phyloP scores from a whole-genome alignment of 2,329 filamentous ascomycete genomes.

The Tolypocladium ovalisporum region DNA sequence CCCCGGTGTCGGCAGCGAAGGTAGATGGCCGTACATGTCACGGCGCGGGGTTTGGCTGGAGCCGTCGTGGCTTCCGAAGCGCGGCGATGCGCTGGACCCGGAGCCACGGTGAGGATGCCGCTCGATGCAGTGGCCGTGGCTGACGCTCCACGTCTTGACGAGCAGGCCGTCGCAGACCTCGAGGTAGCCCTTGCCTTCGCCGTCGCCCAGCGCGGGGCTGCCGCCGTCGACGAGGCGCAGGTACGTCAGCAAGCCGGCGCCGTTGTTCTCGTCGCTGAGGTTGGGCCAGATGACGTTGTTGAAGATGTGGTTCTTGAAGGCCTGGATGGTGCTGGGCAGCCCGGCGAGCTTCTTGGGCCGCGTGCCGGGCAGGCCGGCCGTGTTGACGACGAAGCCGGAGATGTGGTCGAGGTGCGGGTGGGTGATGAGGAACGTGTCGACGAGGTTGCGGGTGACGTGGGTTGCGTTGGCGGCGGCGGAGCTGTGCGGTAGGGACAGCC shows the following conservation, averaged over 20 bases:
- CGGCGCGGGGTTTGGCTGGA: constrained; percentile 18
- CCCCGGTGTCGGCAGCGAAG: constrained; percentile 1
- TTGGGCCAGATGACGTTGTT: constrained; percentile 99
- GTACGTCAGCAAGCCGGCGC: constrained; percentile 85
- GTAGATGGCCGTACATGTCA: constrained; percentile 5
- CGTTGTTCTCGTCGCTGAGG: constrained; percentile 88
- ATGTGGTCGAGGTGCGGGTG: constrained; percentile 97
- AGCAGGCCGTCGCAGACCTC: constrained; percentile 81
- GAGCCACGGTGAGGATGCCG: constrained; percentile 54
- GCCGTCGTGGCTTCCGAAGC: constrained; percentile 38
- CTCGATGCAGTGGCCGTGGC: constrained; percentile 82
- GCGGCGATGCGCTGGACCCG: constrained; percentile 37
- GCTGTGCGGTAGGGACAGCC: constrained; percentile 57
- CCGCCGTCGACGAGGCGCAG: constrained; percentile 82
- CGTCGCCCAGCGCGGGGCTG: constrained; percentile 71
- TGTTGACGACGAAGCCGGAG: constrained; percentile 85
- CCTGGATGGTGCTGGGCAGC: constrained; percentile 78
- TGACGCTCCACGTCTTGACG: constrained; percentile 80
- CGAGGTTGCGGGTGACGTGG: constrained; percentile 65
- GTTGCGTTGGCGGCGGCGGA: constrained; percentile 68
- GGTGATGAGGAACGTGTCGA: constrained; percentile 86
- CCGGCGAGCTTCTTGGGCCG: constrained; percentile 80
- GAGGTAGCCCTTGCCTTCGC: constrained; percentile 71
- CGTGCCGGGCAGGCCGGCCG: constrained; percentile 69
- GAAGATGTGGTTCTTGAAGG: constrained; percentile 90